phyloP scores from a whole-genome alignment of 345 rosid species.

The Cardamine chenopodiifolia region DNA sequence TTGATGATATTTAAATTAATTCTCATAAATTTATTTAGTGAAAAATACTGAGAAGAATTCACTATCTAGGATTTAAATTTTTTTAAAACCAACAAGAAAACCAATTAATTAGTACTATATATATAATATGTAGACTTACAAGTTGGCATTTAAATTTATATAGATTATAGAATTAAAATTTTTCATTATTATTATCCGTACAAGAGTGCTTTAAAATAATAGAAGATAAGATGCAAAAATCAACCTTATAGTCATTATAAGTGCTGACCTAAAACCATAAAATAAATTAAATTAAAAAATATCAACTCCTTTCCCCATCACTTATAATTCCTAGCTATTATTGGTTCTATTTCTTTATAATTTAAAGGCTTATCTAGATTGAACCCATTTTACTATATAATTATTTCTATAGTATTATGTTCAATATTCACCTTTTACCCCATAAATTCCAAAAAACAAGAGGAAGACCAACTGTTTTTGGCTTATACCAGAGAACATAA shows the following conservation, averaged over 20 bases:
- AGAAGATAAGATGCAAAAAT: constrained; percentile 30
- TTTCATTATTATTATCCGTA: neutral
- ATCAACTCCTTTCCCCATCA: constrained; percentile 23
- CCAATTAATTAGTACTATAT: neutral
- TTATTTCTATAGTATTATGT: constrained; percentile 15
- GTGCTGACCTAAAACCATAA: constrained; percentile 24
- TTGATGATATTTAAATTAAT: constrained; percentile 5
- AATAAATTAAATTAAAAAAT: neutral
- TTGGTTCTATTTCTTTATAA: constrained; percentile 11
- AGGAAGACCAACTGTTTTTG: neutral
- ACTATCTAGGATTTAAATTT: neutral
- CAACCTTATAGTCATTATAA: constrained; percentile 22
- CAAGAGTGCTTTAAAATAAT: constrained; percentile 16
- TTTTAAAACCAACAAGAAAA: neutral
- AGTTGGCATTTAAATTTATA: constrained; percentile 1
- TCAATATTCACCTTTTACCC: neutral
- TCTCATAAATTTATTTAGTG: neutral
- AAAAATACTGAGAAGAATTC: neutral
- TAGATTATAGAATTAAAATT: neutral
- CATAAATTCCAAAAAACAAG: neutral
- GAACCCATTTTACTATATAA: constrained; percentile 18
- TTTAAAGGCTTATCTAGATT: constrained; percentile 30
- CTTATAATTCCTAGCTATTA: neutral
- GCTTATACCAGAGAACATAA: neutral
- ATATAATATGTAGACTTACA: neutral